These are phyloP conservation scores for Thamnidium elegans DNA, from an alignment of 192 early-diverging fungal genomes.

Conservation along the genomic window DNA sequence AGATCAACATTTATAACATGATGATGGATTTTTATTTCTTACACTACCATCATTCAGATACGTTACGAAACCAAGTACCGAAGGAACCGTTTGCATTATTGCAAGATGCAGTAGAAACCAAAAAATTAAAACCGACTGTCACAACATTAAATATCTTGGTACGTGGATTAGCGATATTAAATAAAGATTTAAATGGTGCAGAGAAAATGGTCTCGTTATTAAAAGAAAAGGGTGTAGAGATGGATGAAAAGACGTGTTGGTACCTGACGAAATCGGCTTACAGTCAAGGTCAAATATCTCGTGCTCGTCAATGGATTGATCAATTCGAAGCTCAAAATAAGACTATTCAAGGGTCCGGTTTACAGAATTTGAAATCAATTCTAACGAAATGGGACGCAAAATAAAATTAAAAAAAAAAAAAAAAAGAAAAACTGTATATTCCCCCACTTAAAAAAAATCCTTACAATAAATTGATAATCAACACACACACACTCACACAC, in stretches of 20 bases:
- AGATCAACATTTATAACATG: slow-evolving; percentile 22
- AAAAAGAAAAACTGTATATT: not conserved
- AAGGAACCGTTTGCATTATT: slow-evolving; percentile 17
- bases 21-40: slow-evolving; percentile 34
- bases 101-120: slow-evolving; percentile 1
- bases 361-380: slow-evolving; percentile 18
- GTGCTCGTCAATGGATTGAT: slow-evolving; percentile 15
- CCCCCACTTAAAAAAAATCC: slow-evolving; percentile 1
- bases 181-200: slow-evolving; percentile 21
- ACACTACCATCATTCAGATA: slow-evolving; percentile 13
- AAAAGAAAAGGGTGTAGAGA: not conserved
- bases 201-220: slow-evolving; percentile 16
- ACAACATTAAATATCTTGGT: slow-evolving; percentile 31
- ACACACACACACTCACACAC: too few relatives aligned
- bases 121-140: slow-evolving; percentile 1
- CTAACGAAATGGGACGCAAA: slow-evolving; percentile 7
- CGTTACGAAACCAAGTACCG: slow-evolving; percentile 1
- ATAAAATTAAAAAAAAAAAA: not conserved
- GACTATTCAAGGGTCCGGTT: slow-evolving; percentile 13
- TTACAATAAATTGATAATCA: not conserved
- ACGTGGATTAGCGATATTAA: slow-evolving; percentile 25
- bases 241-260: slow-evolving; percentile 27
- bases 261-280: slow-evolving; percentile 24
- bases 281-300: not conserved
- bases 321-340: slow-evolving; percentile 5